Percentiles rank a stretch among this genome's conserved stretches.
These are phyloP conservation scores for Emmonsiellopsis sp. DNA, from an alignment of 2,329 filamentous ascomycete species.

Conservation along the genomic window DNA sequence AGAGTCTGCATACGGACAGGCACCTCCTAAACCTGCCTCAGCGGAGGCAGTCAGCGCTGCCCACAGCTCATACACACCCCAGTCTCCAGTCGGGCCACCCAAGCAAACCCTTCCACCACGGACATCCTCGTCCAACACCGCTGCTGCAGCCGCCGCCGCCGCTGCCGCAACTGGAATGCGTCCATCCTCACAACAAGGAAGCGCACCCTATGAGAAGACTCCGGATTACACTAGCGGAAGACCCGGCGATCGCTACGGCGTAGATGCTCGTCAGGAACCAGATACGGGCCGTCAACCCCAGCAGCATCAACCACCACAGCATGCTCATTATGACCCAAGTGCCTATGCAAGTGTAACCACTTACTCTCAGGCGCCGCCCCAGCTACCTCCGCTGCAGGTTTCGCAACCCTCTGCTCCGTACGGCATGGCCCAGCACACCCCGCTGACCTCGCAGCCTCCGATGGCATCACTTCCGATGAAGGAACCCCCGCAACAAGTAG, in stretches of 20 bases:
- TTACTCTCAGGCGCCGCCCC: slow-evolving; percentile 9
- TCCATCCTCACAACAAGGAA: slow-evolving; percentile 31
- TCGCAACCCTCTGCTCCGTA: slow-evolving; percentile 9
- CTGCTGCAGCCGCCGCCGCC: slow-evolving; percentile 42
- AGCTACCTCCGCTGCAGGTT: slow-evolving; percentile 12
- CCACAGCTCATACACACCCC: slow-evolving; percentile 36
- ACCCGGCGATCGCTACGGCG: slow-evolving; percentile 24
- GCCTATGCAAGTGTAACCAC: slow-evolving; percentile 30
- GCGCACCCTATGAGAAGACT: slow-evolving; percentile 35
- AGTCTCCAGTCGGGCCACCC: slow-evolving; percentile 34
- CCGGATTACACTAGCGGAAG: slow-evolving; percentile 31
- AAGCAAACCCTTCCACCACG: slow-evolving; percentile 36
- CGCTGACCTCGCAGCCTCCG: slow-evolving; percentile 18
- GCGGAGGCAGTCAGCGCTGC: slow-evolving; percentile 35
- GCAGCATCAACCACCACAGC: slow-evolving; percentile 37
- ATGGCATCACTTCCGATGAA: slow-evolving; percentile 45
- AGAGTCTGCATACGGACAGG: slow-evolving; percentile 26
- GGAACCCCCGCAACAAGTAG: slow-evolving; percentile 8
- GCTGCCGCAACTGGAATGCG: slow-evolving; percentile 40
- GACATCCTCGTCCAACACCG: slow-evolving; percentile 40
- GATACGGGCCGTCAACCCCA: slow-evolving; percentile 9
- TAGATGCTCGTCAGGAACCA: slow-evolving; percentile 29
- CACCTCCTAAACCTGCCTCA: slow-evolving; percentile 27
- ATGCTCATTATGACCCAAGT: slow-evolving; percentile 37
- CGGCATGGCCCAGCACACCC: slow-evolving; percentile 13